Evolutionary conservation across 2,329 filamentous ascomycete genomes (phyloP).

Genomic region (Emergomyces orientalis): DNA sequence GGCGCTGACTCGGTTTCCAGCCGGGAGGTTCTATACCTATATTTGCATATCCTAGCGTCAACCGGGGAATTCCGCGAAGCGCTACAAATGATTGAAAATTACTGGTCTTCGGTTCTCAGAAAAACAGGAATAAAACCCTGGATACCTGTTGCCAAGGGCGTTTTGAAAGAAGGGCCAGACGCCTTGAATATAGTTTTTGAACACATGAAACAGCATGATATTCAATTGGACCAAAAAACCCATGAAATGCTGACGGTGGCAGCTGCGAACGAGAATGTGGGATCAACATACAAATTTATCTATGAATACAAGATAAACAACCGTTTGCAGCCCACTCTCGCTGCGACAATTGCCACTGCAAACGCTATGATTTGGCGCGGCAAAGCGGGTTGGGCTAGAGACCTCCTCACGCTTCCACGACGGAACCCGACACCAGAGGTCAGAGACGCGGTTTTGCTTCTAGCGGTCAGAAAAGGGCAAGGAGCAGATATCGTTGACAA

Average conservation of each 20-base stretch:
- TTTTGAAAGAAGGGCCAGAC: constrained; percentile 41
- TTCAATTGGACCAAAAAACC: constrained; percentile 30
- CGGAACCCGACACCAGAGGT: constrained; percentile 44
- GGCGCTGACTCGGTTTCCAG: constrained; percentile 13
- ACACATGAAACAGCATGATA: constrained; percentile 18
- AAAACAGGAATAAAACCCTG: constrained; percentile 29
- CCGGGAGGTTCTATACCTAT: constrained; percentile 35
- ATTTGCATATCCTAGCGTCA: constrained; percentile 43
- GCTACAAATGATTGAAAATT: constrained; percentile 36
- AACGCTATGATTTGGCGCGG: constrained; percentile 52
- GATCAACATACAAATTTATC: constrained; percentile 58
- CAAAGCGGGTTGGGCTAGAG: constrained; percentile 53
- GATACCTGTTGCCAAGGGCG: constrained; percentile 45
- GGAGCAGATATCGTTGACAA: constrained; percentile 61
- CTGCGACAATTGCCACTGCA: constrained; percentile 48
- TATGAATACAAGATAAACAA: constrained; percentile 45
- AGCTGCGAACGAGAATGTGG: constrained; percentile 50
- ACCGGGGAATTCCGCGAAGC: constrained; percentile 51
- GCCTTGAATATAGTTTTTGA: constrained; percentile 18
- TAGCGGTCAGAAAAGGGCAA: constrained; percentile 63
- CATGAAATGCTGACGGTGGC: constrained; percentile 50
- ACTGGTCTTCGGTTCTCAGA: constrained; percentile 28
- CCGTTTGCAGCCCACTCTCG: constrained; percentile 34
- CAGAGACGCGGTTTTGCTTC: constrained; percentile 67
- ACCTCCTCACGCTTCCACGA: constrained; percentile 45